Percentiles rank a stretch among this genome's conserved stretches.
Conservation (phyloP, 192 early-diverging fungal genomes). For the Umbelopsis sp. region DNA sequence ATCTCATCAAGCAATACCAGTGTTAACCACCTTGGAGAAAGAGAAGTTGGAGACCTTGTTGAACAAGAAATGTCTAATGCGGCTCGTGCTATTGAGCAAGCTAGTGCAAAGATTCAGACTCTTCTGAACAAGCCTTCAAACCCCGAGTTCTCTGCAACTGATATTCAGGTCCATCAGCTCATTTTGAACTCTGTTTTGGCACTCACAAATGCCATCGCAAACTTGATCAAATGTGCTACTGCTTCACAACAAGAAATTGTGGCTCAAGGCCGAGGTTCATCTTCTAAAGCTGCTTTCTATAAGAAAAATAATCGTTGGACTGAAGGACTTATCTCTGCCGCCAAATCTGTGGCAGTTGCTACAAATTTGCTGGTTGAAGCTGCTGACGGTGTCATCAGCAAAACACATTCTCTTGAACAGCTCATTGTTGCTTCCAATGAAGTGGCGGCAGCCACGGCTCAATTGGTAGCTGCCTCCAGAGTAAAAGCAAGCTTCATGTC, state of each 20-base stretch:
- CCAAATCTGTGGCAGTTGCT: conserved; percentile 92
- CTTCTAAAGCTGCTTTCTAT: conserved; percentile 89
- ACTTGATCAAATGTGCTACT: conserved; percentile 93
- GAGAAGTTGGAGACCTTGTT: conserved; percentile 89
- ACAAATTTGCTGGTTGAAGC: conserved; percentile 92
- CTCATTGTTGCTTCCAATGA: conserved; percentile 98
- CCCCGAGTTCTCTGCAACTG: conserved; percentile 64
- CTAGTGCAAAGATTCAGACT: conserved; percentile 77
- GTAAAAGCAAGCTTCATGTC: conserved; percentile 94
- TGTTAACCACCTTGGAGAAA: conserved; percentile 55
- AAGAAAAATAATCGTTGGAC: conserved; percentile 99
- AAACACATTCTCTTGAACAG: conserved; percentile 90
- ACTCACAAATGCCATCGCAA: conserved; percentile 91
- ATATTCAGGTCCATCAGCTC: conserved; percentile 89
- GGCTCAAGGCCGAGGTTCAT: conserved; percentile 81
- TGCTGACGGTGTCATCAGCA: conserved; percentile 93
- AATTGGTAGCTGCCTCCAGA: conserved; percentile 93
- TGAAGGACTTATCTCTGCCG: conserved; percentile 96
- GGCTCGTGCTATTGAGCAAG: conserved; percentile 90
- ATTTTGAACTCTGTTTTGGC: conserved; percentile 91
- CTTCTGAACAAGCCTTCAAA: conserved; percentile 80
- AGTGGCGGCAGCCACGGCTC: conserved; percentile 94
- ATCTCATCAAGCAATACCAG: conserved; percentile 60
- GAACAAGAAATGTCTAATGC: conserved; percentile 94
- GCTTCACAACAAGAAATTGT: conserved; percentile 98